These are phyloP conservation scores for Phascolomyces articulosus DNA, from an alignment of 371 early-diverging fungal species.

Conservation along the genomic window DNA sequence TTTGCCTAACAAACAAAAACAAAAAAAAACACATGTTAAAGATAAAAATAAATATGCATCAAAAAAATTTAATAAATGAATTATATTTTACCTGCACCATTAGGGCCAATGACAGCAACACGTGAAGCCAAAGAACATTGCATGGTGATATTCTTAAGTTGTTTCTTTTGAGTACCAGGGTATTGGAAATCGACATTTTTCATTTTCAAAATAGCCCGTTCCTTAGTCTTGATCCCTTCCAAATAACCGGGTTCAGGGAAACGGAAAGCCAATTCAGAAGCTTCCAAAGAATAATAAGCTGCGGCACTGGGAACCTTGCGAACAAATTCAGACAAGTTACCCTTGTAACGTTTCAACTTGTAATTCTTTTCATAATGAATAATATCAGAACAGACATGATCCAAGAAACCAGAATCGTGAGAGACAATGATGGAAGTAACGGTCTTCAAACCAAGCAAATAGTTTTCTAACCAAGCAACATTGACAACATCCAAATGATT, in stretches of 20 bases:
- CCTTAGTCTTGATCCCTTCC: constrained; percentile 77
- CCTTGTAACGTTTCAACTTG: constrained; percentile 80
- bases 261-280: constrained; percentile 56
- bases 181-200: constrained; percentile 68
- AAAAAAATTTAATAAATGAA: no score
- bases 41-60: no score
- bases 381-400: constrained; percentile 84
- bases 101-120: constrained; percentile 74
- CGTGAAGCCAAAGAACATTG: constrained; percentile 71
- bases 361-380: constrained; percentile 75
- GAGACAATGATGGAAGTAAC: constrained; percentile 88
- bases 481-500: constrained; percentile 88
- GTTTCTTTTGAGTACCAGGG: constrained; percentile 59
- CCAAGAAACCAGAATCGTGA: constrained; percentile 89
- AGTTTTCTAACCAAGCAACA: constrained; percentile 83
- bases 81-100: constrained; percentile 62
- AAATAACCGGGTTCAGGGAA: constrained; percentile 77
- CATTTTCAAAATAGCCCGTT: constrained; percentile 71
- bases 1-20: constrained; percentile 31
- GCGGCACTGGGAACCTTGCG: constrained; percentile 77
- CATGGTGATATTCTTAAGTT: constrained; percentile 60
- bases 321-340: constrained; percentile 86
- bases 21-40: no score
- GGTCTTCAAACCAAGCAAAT: constrained; percentile 68
- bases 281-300: constrained; percentile 71